Evolutionary conservation across 306 rosid genomes (phyloP), one percentile per base, ranked within the genome.

Genomic region (Cucurbita argyrosperma): DNA sequence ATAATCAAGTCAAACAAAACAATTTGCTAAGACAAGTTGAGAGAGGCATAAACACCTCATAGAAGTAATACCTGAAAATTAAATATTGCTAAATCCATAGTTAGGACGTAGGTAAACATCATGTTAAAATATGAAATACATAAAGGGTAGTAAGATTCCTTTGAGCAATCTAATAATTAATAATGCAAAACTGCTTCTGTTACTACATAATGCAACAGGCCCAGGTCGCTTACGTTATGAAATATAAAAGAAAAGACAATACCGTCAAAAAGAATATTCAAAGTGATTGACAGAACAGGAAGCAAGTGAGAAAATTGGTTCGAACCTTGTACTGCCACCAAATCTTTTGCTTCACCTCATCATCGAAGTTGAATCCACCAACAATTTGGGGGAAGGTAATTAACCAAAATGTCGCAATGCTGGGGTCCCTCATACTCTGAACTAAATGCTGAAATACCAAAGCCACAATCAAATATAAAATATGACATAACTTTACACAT

Each of bases 401-500:
- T 77, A 94, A 76, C 98, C 97, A 94, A 87, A 94, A 94, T 62
- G 96, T 96, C 79, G 98, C 98, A 57, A 90, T 89, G 82, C 91
- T 85, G 76, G 98, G 98, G 82, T 94, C 97, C 76, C 88, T 94
- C 97, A 94, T 89, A 89, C 96, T 89, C 68, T 94, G 84, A 76
- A 75, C 84, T 78, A 94, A 89, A 85, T 94, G 90, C 98, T 94
- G 95, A 72, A 77, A 76, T 74, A 78, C 51, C 42, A 43, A 71
- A 47, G 18, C 8, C 57, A 61, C 10, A 13, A 67, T 14, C 46
- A 72, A 72, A 65, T 10, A 80, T 61, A 63, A 40, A 65, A 80
- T 77, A 76, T 38, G 76, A 76, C 11, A 18, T 1, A 43, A 19
- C 4, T 50, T 46, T 43, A 66, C 54, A 66, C 53, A 65, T 21